Percentiles rank a stretch among this genome's conserved stretches.
Evolutionary conservation across 345 rosid species (phyloP).

Genomic region (Eucalyptus lansdowneana): DNA sequence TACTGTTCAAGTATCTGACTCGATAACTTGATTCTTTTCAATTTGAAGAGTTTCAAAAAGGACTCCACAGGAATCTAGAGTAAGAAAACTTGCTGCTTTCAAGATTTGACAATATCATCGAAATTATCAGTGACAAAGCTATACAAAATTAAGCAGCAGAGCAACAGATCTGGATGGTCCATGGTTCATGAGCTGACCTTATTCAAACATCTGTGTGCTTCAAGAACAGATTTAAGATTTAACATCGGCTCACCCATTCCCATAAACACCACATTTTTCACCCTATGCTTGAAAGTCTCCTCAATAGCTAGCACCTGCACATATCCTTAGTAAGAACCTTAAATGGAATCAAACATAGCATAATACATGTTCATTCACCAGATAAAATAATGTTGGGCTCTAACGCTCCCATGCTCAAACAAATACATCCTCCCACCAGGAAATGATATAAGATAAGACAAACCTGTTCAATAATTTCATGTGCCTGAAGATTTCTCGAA

Average conservation of each 20-base stretch:
- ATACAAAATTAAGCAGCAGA: neutral
- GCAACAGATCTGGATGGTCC: neutral
- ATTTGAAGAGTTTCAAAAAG: neutral
- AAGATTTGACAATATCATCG: neutral
- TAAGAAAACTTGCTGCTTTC: neutral
- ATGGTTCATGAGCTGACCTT: constrained; percentile 37
- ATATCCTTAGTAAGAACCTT: neutral
- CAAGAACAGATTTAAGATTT: constrained; percentile 84
- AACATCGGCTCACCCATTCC: constrained; percentile 99
- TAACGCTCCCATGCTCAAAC: neutral
- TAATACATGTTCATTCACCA: neutral
- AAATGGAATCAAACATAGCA: neutral
- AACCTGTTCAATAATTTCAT: constrained; percentile 95
- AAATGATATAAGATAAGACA: neutral
- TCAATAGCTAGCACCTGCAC: constrained; percentile 80
- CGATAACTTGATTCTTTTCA: neutral
- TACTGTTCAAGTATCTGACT: neutral
- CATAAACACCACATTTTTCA: constrained; percentile 95
- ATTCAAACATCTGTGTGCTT: constrained; percentile 85
- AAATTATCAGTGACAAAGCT: neutral
- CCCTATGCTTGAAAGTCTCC: constrained; percentile 83
- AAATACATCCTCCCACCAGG: neutral
- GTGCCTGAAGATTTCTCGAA: constrained; percentile 80
- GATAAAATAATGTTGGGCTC: neutral
- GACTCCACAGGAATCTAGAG: neutral